Percentiles rank a stretch among this genome's conserved stretches.
phyloP scores from a whole-genome alignment of 2,329 filamentous ascomycete genomes.

The Monosporascus sp. region DNA sequence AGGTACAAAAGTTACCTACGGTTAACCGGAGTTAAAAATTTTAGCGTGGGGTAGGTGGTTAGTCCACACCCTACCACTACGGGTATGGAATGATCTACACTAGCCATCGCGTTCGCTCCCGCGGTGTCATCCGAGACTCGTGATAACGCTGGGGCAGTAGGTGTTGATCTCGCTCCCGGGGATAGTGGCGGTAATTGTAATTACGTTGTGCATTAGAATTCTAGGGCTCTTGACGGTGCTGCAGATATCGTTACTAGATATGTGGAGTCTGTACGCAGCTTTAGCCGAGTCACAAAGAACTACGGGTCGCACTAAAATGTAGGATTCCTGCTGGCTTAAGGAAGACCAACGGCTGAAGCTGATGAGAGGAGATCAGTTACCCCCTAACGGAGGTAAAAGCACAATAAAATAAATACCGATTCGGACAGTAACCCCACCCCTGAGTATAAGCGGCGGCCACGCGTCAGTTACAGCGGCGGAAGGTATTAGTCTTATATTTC shows the following conservation, averaged over 20 bases:
- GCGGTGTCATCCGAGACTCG: constrained; percentile 21
- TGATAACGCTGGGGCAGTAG: constrained; percentile 25
- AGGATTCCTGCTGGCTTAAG: constrained; percentile 36
- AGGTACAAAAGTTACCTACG: too few species aligned
- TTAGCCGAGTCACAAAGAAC: constrained; percentile 39
- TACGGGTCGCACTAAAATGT: constrained; percentile 36
- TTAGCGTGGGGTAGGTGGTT: too few species aligned
- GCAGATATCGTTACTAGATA: constrained; percentile 30
- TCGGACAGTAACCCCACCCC: constrained; percentile 24
- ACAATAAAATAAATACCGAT: constrained; percentile 34
- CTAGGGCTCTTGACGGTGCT: constrained; percentile 25
- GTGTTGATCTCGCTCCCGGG: constrained; percentile 21
- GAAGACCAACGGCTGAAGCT: constrained; percentile 33
- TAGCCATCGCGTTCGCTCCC: constrained; percentile 22
- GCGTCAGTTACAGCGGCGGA: neutral
- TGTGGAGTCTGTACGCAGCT: constrained; percentile 28
- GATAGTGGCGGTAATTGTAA: constrained; percentile 16
- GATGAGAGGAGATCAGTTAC: constrained; percentile 31
- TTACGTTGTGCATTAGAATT: constrained; percentile 22
- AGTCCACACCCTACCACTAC: too few species aligned
- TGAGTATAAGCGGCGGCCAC: constrained; percentile 10
- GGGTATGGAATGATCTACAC: constrained; percentile 16
- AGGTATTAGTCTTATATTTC: neutral
- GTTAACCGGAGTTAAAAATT: too few species aligned
- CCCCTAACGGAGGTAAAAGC: constrained; percentile 32